phyloP scores from a whole-genome alignment of 768 basidiomycete species.

The Boletus sp. region DNA sequence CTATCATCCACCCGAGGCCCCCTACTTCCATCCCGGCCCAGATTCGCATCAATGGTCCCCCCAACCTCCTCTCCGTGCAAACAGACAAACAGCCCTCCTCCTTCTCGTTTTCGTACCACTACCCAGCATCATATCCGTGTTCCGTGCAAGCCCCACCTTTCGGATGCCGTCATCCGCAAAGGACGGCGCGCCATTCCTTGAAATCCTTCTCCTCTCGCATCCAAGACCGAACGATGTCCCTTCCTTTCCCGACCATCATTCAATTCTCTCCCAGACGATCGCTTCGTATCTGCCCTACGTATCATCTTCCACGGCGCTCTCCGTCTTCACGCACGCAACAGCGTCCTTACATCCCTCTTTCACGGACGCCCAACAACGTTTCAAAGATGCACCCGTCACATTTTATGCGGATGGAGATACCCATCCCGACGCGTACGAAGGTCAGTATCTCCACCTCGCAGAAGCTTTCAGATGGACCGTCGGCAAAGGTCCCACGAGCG shows the following conservation, averaged over 20 bases:
- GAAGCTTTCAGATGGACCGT: slow-evolving; percentile 40
- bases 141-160: slow-evolving; percentile 1
- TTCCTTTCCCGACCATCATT: slow-evolving; percentile 12
- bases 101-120: slow-evolving; percentile 16
- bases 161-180: slow-evolving; percentile 14
- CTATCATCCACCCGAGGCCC: not conserved
- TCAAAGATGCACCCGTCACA: slow-evolving; percentile 20
- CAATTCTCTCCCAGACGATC: slow-evolving; percentile 36
- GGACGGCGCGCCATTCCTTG: slow-evolving; percentile 31
- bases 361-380: slow-evolving; percentile 22
- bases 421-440: slow-evolving; percentile 20
- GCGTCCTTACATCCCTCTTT: slow-evolving; percentile 31
- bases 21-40: not conserved
- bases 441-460: slow-evolving; percentile 40
- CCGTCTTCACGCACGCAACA: slow-evolving; percentile 38
- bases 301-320: slow-evolving; percentile 27
- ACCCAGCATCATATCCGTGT: not conserved
- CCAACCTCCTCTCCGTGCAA: slow-evolving; percentile 7
- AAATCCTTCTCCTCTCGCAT: slow-evolving; percentile 40
- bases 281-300: slow-evolving; percentile 36
- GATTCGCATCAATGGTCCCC: not conserved
- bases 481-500: slow-evolving; percentile 14
- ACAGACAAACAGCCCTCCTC: slow-evolving; percentile 19
- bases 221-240: slow-evolving; percentile 36
- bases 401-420: slow-evolving; percentile 32